phyloP scores from a whole-genome alignment of 2,329 filamentous ascomycete genomes.

The Penicillium paneum region DNA sequence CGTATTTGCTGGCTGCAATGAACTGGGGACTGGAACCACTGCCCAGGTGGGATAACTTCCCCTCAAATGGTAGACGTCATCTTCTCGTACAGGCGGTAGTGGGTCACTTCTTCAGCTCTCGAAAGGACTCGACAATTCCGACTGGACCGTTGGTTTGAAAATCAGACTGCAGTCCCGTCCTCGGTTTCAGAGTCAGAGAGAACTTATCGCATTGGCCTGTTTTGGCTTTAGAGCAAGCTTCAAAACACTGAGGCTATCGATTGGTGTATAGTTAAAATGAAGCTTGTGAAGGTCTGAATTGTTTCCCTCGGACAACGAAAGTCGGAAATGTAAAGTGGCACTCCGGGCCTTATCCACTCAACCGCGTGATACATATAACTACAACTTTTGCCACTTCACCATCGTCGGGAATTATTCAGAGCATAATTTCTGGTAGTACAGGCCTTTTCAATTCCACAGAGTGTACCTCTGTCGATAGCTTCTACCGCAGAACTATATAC shows the following conservation, averaged over 20 bases:
- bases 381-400: background rate
- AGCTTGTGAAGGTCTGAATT: background rate
- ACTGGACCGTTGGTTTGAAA: conserved; percentile 13
- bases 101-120: conserved; percentile 8
- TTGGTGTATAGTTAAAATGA: background rate
- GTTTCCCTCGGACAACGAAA: background rate
- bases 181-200: conserved; percentile 13
- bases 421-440: background rate
- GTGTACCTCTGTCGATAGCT: background rate
- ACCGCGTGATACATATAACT: background rate
- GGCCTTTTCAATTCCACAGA: background rate
- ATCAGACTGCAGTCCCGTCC: background rate
- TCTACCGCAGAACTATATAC: background rate
- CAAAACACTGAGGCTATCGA: background rate
- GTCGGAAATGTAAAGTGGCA: background rate
- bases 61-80: conserved; percentile 26
- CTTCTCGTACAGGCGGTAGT: conserved; percentile 19
- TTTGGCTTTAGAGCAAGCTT: background rate
- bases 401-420: background rate
- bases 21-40: background rate
- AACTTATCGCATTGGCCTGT: background rate
- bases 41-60: background rate
- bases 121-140: conserved; percentile 19
- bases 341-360: background rate
- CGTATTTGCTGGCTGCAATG: background rate